Evolutionary conservation across 192 early-diverging fungal genomes (phyloP), one percentile per base, ranked within the genome.

Genomic region (Linnemannia zychae): DNA sequence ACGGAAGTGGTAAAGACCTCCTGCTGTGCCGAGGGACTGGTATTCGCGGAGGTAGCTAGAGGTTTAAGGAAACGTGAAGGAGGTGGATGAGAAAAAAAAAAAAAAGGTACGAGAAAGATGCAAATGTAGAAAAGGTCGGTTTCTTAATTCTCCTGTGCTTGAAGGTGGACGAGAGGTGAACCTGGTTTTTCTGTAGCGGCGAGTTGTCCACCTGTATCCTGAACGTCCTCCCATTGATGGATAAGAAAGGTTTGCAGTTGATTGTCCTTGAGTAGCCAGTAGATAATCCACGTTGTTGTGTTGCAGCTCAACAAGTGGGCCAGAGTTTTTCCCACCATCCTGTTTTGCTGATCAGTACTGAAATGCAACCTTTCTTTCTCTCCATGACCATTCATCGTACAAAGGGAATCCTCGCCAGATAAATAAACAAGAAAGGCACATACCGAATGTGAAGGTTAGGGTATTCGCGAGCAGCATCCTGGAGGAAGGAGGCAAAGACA

Each of bases 1-100:
- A 80, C 98, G 96, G 94, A 99, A 99, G 88, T 99, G 98, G 91
- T 97, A 98, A 77, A 99, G 88, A 34, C 98, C 98, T 75, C 98
- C 98, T 52, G 96, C 98, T 20, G 98, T 99, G 22, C 98, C 98
- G 52, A 99, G 90, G 17, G 97, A 93, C 82, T 96, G 96, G 90
- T 99, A 99, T 90, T 99, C 98, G 69, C 98, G 96, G 80, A 99
- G 91, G 88, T 99, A 99, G 72, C 97, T 97, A 77, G 38, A 38
- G 50, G 44, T 37, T 7, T 44, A 31, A 79, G 2, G 33, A 33
- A 44, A 65, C 46, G 16, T 28, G 38, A 11, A 38, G 31, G 16
- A 20, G 2, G 33, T 31, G 9, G 3, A 50, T 11, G n/a, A n/a
- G 40, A 50, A 0, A 13, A 60, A 22, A 74, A 63, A 40, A 72